These are phyloP conservation scores for Aphanomyces euteiches DNA, from an alignment of 352 stramenopile species.

Conservation along the genomic window DNA sequence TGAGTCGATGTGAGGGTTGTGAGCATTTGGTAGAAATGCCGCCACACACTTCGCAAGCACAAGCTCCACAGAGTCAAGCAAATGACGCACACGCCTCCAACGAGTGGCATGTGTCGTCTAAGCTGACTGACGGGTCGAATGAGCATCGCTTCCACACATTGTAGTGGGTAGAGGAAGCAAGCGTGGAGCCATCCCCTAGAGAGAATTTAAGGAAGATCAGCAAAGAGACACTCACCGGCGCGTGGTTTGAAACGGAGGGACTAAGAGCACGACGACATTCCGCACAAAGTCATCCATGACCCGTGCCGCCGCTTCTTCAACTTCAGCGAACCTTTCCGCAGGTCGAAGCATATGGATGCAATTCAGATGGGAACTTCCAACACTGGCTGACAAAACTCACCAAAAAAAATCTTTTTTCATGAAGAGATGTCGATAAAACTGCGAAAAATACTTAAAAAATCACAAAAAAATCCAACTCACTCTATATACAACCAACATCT, in stretches of 20 bases:
- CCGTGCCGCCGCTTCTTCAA: slow-evolving; percentile 13
- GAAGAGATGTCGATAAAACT: background rate
- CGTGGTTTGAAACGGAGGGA: slow-evolving; percentile 23
- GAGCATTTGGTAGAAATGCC: slow-evolving; percentile 61
- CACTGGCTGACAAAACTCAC: too few relatives aligned
- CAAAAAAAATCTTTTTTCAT: background rate
- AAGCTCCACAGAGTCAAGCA: slow-evolving; percentile 74
- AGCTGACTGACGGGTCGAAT: slow-evolving; percentile 74
- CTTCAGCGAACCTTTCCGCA: background rate
- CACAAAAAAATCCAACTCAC: too few relatives aligned
- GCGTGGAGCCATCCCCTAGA: slow-evolving; percentile 19
- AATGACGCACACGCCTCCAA: slow-evolving; percentile 72
- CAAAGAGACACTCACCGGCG: slow-evolving; percentile 6
- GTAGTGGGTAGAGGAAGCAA: slow-evolving; percentile 52
- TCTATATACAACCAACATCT: too few relatives aligned
- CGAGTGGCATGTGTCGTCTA: slow-evolving; percentile 62
- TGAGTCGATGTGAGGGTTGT: slow-evolving; percentile 60
- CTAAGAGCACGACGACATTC: slow-evolving; percentile 20
- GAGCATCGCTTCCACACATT: slow-evolving; percentile 69
- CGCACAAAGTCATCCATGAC: slow-evolving; percentile 1
- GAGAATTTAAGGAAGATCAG: background rate
- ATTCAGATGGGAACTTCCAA: too few relatives aligned
- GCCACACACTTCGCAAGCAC: slow-evolving; percentile 59
- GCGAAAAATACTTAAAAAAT: too few relatives aligned
- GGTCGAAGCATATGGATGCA: background rate